Percentiles rank a stretch among this genome's conserved stretches.
Conservation (phyloP, 2,329 filamentous ascomycete genomes). For the Epichloe bromicola region DNA sequence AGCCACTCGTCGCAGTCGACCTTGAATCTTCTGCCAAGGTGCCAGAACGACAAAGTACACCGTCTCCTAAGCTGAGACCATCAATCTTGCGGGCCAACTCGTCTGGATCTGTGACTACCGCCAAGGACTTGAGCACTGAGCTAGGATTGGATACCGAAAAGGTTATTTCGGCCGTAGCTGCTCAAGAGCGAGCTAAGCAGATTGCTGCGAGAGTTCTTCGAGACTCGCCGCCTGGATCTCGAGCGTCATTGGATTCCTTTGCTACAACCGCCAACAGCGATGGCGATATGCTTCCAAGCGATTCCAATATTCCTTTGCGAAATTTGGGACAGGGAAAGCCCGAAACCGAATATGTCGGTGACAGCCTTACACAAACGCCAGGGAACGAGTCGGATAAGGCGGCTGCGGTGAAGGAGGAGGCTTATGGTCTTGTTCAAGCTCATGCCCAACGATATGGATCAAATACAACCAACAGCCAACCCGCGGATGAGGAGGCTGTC, state of each 20-base stretch:
- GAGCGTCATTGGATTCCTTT: constrained; percentile 26
- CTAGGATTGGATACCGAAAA: constrained; percentile 15
- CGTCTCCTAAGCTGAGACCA: constrained; percentile 21
- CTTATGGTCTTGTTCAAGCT: constrained; percentile 29
- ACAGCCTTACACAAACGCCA: not conserved
- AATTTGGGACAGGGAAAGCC: constrained; percentile 12
- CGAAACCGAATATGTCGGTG: not conserved
- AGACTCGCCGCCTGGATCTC: constrained; percentile 23
- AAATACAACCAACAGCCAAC: constrained; percentile 4
- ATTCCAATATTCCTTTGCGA: constrained; percentile 19
- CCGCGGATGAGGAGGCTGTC: constrained; percentile 7
- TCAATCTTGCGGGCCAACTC: constrained; percentile 31
- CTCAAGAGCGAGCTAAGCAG: constrained; percentile 29
- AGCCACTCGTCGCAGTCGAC: constrained; percentile 12
- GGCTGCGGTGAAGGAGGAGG: constrained; percentile 17
- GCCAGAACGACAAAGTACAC: constrained; percentile 2
- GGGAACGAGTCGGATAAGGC: not conserved
- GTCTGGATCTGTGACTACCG: constrained; percentile 22
- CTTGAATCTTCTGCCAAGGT: constrained; percentile 1
- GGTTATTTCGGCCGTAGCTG: constrained; percentile 24
- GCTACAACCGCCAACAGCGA: constrained; percentile 17
- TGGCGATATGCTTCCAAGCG: constrained; percentile 11
- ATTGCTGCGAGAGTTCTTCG: constrained; percentile 27
- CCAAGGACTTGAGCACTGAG: constrained; percentile 14
- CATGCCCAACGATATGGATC: constrained; percentile 21